Percentiles rank a stretch among this genome's conserved stretches.
phyloP scores from a whole-genome alignment of 2,329 filamentous ascomycete species.

The Fusarium praegraminearum region DNA sequence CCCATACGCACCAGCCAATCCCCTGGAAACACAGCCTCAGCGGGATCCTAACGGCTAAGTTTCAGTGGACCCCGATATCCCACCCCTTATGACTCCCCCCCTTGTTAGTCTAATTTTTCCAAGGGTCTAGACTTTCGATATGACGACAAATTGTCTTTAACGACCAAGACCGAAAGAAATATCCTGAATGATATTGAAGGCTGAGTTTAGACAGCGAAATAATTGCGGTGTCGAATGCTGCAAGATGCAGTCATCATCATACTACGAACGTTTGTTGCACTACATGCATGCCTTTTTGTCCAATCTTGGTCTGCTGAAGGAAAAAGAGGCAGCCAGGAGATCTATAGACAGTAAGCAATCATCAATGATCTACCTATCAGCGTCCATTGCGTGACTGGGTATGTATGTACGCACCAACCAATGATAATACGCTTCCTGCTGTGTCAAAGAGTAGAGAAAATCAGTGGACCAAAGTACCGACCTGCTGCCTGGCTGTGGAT shows the following conservation, averaged over 20 bases:
- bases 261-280: conserved; percentile 16
- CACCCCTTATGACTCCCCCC: conserved; percentile 29
- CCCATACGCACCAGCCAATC: conserved; percentile 13
- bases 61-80: background rate
- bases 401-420: background rate
- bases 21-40: conserved; percentile 25
- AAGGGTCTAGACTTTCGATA: conserved; percentile 1
- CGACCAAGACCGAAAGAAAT: background rate
- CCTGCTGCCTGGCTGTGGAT: conserved; percentile 24
- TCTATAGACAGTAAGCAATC: background rate
- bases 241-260: conserved; percentile 35
- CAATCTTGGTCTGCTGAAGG: conserved; percentile 14
- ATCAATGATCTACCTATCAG: background rate
- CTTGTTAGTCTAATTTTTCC: background rate
- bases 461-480: conserved; percentile 7
- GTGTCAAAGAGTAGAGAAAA: background rate
- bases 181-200: background rate
- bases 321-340: conserved; percentile 22
- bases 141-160: conserved; percentile 12
- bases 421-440: background rate
- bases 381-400: background rate
- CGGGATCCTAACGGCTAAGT: background rate
- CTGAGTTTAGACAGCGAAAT: background rate
- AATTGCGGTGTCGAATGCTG: background rate
- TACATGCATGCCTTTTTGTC: conserved; percentile 4